Conservation (phyloP, 2,329 filamentous ascomycete species). For the Cercospora sp. region DNA sequence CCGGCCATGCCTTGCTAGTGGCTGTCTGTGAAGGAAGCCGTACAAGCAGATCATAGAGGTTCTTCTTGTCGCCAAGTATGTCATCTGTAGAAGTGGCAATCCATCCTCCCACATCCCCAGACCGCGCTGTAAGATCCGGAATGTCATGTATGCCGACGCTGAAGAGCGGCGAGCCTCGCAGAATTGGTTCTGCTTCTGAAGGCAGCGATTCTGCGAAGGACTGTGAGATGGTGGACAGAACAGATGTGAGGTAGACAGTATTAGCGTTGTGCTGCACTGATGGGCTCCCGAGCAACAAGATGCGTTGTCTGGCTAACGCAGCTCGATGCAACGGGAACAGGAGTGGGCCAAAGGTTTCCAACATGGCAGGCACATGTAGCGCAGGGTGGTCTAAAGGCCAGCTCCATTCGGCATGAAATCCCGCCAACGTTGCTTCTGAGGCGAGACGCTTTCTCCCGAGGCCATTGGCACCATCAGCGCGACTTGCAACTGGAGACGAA, state of each 20-base stretch:
- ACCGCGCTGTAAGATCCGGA: slow-evolving; percentile 65
- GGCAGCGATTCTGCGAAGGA: slow-evolving; percentile 70
- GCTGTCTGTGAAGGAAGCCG: slow-evolving; percentile 46
- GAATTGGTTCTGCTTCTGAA: slow-evolving; percentile 52
- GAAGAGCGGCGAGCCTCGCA: slow-evolving; percentile 77
- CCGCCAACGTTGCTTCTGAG: slow-evolving; percentile 53
- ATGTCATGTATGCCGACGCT: slow-evolving; percentile 93
- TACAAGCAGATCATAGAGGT: slow-evolving; percentile 89
- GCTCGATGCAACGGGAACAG: slow-evolving; percentile 90
- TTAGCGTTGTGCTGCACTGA: slow-evolving; percentile 85
- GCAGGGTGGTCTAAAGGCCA: slow-evolving; percentile 76
- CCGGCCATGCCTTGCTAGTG: slow-evolving; percentile 52
- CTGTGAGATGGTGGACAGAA: slow-evolving; percentile 83
- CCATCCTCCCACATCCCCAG: slow-evolving; percentile 63
- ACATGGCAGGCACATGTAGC: slow-evolving; percentile 72
- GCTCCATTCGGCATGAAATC: slow-evolving; percentile 59
- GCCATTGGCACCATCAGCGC: slow-evolving; percentile 31
- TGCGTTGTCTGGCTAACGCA: slow-evolving; percentile 80
- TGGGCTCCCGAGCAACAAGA: slow-evolving; percentile 80
- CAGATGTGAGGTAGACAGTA: slow-evolving; percentile 88
- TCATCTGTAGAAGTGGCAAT: slow-evolving; percentile 95
- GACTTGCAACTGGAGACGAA: slow-evolving; percentile 8
- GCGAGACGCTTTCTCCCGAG: slow-evolving; percentile 37
- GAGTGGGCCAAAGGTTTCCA: slow-evolving; percentile 84
- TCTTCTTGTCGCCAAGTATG: slow-evolving; percentile 80